phyloP scores from a whole-genome alignment of 768 basidiomycete genomes.

The Suillus bovinus region DNA sequence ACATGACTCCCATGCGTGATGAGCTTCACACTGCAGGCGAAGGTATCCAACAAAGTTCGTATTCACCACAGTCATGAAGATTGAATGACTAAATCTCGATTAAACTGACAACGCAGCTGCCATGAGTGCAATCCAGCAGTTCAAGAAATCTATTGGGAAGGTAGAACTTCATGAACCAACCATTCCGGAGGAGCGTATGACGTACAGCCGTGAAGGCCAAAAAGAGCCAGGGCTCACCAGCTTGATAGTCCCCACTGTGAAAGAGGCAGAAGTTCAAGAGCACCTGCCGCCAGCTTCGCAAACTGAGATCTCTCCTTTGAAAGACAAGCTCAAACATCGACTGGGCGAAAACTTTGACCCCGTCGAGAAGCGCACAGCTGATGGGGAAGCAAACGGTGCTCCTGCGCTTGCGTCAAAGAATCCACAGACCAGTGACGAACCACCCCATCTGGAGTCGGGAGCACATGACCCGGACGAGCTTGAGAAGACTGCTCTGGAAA shows the following conservation, averaged over 20 bases:
- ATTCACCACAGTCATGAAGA: not conserved
- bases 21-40: constrained; percentile 39
- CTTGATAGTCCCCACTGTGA: constrained; percentile 65
- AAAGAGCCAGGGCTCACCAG: constrained; percentile 58
- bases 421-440: constrained; percentile 43
- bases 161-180: not conserved
- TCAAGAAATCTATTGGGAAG: constrained; percentile 34
- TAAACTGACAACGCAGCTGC: constrained; percentile 44
- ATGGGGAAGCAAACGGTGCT: constrained; percentile 52
- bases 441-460: constrained; percentile 47
- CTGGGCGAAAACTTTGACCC: constrained; percentile 16
- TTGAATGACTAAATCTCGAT: constrained; percentile 11
- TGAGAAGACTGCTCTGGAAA: constrained; percentile 50
- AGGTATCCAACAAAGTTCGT: constrained; percentile 52
- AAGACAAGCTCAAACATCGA: constrained; percentile 27
- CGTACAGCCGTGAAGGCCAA: constrained; percentile 51
- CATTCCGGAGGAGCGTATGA: constrained; percentile 44
- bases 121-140: constrained; percentile 34
- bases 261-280: constrained; percentile 64
- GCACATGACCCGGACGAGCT: constrained; percentile 45
- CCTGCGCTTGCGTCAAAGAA: constrained; percentile 52
- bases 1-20: constrained; percentile 33
- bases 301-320: constrained; percentile 24
- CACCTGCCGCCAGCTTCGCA: constrained; percentile 39
- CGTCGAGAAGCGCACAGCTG: constrained; percentile 37